Conservation (phyloP, 208 protist genomes). For the Vickermania ingenoplastis region DNA sequence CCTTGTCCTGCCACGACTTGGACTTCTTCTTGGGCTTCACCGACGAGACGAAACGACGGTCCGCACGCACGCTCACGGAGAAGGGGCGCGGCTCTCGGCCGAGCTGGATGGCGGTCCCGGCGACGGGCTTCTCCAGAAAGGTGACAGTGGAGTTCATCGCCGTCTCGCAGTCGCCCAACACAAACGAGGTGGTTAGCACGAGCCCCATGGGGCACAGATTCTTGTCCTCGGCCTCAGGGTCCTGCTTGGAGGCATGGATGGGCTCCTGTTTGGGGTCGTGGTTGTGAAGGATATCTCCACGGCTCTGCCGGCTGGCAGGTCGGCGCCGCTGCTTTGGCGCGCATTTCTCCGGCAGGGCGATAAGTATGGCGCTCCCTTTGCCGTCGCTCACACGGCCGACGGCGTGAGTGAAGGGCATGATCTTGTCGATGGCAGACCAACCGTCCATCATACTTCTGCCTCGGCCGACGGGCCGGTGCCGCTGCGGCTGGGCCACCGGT, state of each 20-base stretch:
- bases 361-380: slow-evolving; percentile 58
- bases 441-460: slow-evolving; percentile 24
- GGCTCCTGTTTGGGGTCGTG: background rate
- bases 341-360: slow-evolving; percentile 25
- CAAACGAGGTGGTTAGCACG: slow-evolving; percentile 69
- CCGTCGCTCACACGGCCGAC: slow-evolving; percentile 58
- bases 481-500: slow-evolving; percentile 7
- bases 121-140: slow-evolving; percentile 73
- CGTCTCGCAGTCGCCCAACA: slow-evolving; percentile 32
- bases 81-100: slow-evolving; percentile 39
- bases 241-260: background rate
- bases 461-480: slow-evolving; percentile 7
- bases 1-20: background rate
- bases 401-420: slow-evolving; percentile 66
- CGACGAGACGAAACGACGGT: slow-evolving; percentile 54
- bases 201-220: slow-evolving; percentile 20
- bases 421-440: slow-evolving; percentile 64
- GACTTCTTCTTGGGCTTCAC: background rate
- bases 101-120: slow-evolving; percentile 36
- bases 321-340: background rate
- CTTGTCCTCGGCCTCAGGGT: background rate
- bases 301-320: background rate
- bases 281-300: background rate
- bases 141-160: slow-evolving; percentile 20
- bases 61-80: slow-evolving; percentile 29